Evolutionary conservation across 768 basidiomycete genomes (phyloP), one percentile per base, ranked within the genome.

Genomic region (Glaciozyma antarctica): DNA sequence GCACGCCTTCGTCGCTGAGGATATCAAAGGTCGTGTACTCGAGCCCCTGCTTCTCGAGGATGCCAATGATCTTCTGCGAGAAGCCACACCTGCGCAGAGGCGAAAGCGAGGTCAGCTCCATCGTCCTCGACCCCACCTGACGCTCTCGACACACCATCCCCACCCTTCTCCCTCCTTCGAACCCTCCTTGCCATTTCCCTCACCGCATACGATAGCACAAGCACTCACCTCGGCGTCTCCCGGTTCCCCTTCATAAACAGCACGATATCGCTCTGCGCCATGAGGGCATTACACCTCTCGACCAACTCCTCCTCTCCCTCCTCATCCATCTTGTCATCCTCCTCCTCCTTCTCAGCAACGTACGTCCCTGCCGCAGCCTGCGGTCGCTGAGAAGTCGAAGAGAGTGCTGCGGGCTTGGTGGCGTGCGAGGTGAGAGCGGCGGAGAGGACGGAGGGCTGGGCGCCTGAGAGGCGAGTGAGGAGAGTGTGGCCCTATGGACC

Each of bases 221-320:
- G 41, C 21, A 63, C 69, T 26, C 21, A 67, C 63, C 86, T 83
- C 9, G 90, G 90, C 3, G 78, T 79, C 41, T 85, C 81, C 0
- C 90, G 89, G 58, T 78, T 81, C 24, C 90, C 90, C 76, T 94
- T 94, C 89, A 94, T 93, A 81, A 93, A 91, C 63, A 93, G 73
- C 32, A 94, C 86, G 16, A 92, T 85, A 80, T 77, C 81, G 38
- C 63, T 67, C 77, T 88, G 83, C 66, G 81, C 82, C 91, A 97
- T 94, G 63, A 99, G 77, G 53, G 66, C 69, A 21, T 77, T 79
- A 73, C 93, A 82, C 58, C 91, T 82, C 51, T 77, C 75, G 21
- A 82, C 80, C 26, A 94, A 81, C 71, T 88, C 81, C 71, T 88
- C 88, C 22, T 80, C 77, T 0, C 84, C 82, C 76, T 90, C 77